Evolutionary conservation across 352 stramenopile species (phyloP).

Genomic region (Pythium vanterpoolii): DNA sequence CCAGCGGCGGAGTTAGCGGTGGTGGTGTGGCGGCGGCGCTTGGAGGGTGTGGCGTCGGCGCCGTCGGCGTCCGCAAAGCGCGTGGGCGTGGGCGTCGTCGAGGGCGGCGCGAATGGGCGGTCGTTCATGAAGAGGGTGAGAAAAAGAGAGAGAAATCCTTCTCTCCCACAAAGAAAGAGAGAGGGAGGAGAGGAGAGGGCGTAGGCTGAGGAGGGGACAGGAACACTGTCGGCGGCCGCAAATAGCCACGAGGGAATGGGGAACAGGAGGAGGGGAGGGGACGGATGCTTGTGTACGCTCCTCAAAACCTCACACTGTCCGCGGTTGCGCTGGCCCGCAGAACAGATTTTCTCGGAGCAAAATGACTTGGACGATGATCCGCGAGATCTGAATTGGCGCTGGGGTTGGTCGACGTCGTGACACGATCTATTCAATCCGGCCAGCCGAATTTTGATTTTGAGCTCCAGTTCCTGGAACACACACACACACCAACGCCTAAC

Average conservation of each 20-base stretch:
- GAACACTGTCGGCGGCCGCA: neutral
- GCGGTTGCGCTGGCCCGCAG: neutral
- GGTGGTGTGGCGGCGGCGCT: slow-evolving; percentile 39
- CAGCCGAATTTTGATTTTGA: slow-evolving; percentile 4
- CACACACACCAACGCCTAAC: neutral
- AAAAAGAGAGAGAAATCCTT: neutral
- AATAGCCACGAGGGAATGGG: neutral
- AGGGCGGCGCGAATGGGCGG: neutral
- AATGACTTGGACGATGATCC: neutral
- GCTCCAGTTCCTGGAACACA: slow-evolving; percentile 3
- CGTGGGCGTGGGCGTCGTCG: slow-evolving; percentile 5
- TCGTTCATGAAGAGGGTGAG: slow-evolving; percentile 13
- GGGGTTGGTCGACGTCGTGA: neutral
- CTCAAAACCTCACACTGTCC: slow-evolving; percentile 1
- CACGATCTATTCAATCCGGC: slow-evolving; percentile 7
- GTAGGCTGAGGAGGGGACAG: neutral
- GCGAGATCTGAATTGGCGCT: neutral
- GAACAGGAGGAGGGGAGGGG: slow-evolving; percentile 4
- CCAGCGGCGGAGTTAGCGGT: too few relatives aligned
- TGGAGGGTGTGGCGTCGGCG: slow-evolving; percentile 43
- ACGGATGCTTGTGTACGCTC: neutral
- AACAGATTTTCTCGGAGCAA: neutral
- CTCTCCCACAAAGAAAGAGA: neutral
- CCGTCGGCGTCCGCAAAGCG: slow-evolving; percentile 17
- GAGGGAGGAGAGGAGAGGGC: neutral